These are phyloP conservation scores for Rutstroemia sp. DNA, from an alignment of 2,329 filamentous ascomycete species.

Conservation along the genomic window DNA sequence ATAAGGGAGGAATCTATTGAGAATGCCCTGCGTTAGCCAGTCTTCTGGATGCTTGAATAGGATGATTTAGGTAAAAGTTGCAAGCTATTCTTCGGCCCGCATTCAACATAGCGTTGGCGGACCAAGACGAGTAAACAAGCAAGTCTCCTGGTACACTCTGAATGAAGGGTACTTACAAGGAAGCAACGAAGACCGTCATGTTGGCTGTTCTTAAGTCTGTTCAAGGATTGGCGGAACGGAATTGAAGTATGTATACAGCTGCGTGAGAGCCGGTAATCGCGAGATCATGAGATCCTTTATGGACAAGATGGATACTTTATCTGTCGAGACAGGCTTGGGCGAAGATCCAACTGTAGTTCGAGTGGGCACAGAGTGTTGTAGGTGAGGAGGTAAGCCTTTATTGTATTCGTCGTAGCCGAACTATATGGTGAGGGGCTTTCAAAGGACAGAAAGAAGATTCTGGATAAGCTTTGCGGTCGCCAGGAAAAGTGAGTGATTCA, in stretches of 20 bases:
- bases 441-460: no score
- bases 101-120: no score
- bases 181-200: constrained; percentile 55
- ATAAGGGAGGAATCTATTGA: constrained; percentile 75
- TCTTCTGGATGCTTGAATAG: background rate
- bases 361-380: no score
- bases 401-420: no score
- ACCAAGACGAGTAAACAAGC: no score
- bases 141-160: background rate
- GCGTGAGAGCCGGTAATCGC: constrained; percentile 1
- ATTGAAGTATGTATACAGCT: background rate
- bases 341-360: no score
- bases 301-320: no score
- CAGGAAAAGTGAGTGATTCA: no score
- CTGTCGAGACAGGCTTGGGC: no score
- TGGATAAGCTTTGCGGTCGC: no score
- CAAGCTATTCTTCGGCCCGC: background rate
- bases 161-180: constrained; percentile 39
- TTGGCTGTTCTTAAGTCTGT: constrained; percentile 12
- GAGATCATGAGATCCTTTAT: constrained; percentile 4
- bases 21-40: background rate
- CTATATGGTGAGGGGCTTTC: no score
- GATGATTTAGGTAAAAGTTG: background rate
- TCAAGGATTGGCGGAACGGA: constrained; percentile 5
- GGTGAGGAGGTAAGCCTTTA: no score